Percentiles rank a stretch among this genome's conserved stretches.
Conservation (phyloP, 345 rosid genomes). For the Eutrema yunnanense region DNA sequence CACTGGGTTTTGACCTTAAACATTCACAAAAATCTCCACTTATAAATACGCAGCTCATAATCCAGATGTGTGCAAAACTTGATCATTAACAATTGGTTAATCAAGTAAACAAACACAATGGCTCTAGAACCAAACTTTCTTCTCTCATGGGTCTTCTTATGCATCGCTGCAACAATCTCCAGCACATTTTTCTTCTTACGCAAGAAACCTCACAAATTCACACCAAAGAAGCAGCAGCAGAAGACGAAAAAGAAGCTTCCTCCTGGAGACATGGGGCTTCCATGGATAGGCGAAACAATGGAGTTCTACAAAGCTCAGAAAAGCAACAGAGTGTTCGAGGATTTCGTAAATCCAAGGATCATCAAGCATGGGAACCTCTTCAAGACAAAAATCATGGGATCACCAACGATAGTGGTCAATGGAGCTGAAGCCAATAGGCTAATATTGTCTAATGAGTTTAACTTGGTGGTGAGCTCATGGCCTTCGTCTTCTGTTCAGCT, state of each 20-base stretch:
- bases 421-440: slow-evolving; percentile 65
- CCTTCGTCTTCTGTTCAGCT: slow-evolving; percentile 64
- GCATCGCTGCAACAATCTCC: slow-evolving; percentile 36
- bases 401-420: slow-evolving; percentile 55
- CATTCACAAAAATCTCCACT: slow-evolving; percentile 4
- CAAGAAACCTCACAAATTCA: slow-evolving; percentile 15
- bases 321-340: slow-evolving; percentile 49
- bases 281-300: slow-evolving; percentile 69
- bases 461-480: slow-evolving; percentile 74
- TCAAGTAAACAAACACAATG: slow-evolving; percentile 20
- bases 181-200: slow-evolving; percentile 34
- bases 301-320: slow-evolving; percentile 64
- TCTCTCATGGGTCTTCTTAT: slow-evolving; percentile 33
- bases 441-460: slow-evolving; percentile 65
- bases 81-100: neutral
- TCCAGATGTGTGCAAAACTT: neutral
- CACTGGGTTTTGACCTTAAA: slow-evolving; percentile 16
- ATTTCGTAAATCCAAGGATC: slow-evolving; percentile 53
- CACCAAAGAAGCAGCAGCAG: slow-evolving; percentile 1
- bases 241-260: slow-evolving; percentile 40
- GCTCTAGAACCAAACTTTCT: slow-evolving; percentile 23
- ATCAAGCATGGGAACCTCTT: slow-evolving; percentile 56
- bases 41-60: slow-evolving; percentile 22
- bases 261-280: slow-evolving; percentile 63
- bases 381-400: slow-evolving; percentile 68